Evolutionary conservation across 1,284 basidiomycete genomes (phyloP), one percentile per base, ranked within the genome.

Genomic region (Trametes sp.): DNA sequence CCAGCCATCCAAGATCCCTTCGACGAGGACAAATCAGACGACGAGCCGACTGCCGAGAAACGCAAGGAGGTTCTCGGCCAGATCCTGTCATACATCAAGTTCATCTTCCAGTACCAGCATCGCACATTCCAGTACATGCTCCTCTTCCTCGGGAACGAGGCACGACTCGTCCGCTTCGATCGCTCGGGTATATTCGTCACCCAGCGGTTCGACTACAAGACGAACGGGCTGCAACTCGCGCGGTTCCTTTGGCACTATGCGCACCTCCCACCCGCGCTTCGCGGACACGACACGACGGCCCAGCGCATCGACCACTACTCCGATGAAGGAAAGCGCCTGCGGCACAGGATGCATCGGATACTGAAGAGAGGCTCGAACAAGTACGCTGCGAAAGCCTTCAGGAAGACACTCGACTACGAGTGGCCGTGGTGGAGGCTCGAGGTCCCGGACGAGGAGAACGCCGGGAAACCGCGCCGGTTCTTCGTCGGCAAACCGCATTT

Each of bases 401-500:
- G 33, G 21, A 26, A 57, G 19, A 50, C 54, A 21, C 50, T 64
- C 16, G 35, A 57, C 4, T 1, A 14, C 2, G 21, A 28, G 2
- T 61, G 55, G 58, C 50, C 58, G 19, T 64, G 58, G 62, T 57
- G 58, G 58, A 53, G 28, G 29, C 46, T 64, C 7, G 24, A 33
- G 3, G 54, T 64, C 1, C 1, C 16, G 9, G 49, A 38, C 29
- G 50, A 56, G 28, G 21, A 24, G 16, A 8, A 41, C 21, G 31
- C 8, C 28, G 29, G 24, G n/a, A n/a, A 9, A 13, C 33, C 31
- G 1, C 29, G 36, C 33, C 21, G 16, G n/a, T 58, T 57, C 36
- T 26, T 54, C 13, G 62, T 64, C n/a, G 62, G 58, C 7, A 54
- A 54, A 35, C 62, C 62, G 7, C 35, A 60, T 45, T 60, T 64